Conservation (phyloP, 1,284 basidiomycete species). For the Ustilago bromivora region DNA sequence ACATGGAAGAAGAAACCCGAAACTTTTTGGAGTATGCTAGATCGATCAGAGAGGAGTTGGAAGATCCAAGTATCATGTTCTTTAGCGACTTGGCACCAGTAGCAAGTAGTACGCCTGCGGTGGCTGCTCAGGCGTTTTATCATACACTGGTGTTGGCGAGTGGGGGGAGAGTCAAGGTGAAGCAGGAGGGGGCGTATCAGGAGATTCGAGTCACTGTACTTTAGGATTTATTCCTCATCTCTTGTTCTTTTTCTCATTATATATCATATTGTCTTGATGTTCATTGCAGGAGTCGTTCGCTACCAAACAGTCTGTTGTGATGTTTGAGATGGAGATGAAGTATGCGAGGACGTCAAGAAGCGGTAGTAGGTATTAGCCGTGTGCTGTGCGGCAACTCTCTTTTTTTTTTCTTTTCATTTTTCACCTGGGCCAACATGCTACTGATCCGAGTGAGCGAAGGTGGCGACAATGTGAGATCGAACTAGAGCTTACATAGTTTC, state of each 20-base stretch:
- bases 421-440: too few relatives aligned
- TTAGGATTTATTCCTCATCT: background rate
- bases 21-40: slow-evolving; percentile 49
- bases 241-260: background rate
- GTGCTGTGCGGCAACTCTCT: too few relatives aligned
- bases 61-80: slow-evolving; percentile 41
- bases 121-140: slow-evolving; percentile 68
- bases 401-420: too few relatives aligned
- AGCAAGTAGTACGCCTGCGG: slow-evolving; percentile 39
- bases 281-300: too few relatives aligned
- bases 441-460: too few relatives aligned
- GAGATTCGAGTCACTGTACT: slow-evolving; percentile 53
- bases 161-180: slow-evolving; percentile 47
- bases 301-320: too few relatives aligned
- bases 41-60: slow-evolving; percentile 23
- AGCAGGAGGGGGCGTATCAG: slow-evolving; percentile 64
- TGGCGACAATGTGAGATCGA: too few relatives aligned
- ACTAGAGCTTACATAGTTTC: too few relatives aligned
- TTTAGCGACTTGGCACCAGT: slow-evolving; percentile 52
- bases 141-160: slow-evolving; percentile 62
- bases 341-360: too few relatives aligned
- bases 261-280: background rate
- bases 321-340: too few relatives aligned
- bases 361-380: too few relatives aligned
- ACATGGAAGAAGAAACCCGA: slow-evolving; percentile 41